These are phyloP conservation scores for Dryas integrifolia DNA, from an alignment of 331 rosid genomes.

Conservation along the genomic window DNA sequence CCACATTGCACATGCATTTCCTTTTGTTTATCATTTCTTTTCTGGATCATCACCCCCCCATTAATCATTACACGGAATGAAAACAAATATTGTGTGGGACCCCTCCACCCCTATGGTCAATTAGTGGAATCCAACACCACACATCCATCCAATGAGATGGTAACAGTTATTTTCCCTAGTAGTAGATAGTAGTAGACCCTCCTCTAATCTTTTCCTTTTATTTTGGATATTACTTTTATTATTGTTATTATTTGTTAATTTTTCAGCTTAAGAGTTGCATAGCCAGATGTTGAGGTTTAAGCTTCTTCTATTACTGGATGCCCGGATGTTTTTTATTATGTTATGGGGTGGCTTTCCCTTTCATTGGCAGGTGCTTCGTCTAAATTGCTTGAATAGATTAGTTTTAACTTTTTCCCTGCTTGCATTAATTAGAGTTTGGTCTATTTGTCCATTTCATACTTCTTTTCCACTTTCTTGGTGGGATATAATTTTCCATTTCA, in stretches of 20 bases:
- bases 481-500: too few species aligned
- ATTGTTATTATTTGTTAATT: not conserved
- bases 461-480: too few species aligned
- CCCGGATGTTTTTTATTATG: too few species aligned
- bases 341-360: not conserved
- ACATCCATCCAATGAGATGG: slow-evolving; percentile 23
- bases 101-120: slow-evolving; percentile 27
- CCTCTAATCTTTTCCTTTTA: not conserved
- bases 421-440: too few species aligned
- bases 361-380: not conserved
- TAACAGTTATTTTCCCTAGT: not conserved
- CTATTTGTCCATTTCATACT: not conserved
- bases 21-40: slow-evolving; percentile 44
- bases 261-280: not conserved
- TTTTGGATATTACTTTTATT: not conserved
- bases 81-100: slow-evolving; percentile 47
- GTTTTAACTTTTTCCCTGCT: not conserved
- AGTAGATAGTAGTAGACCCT: too few species aligned
- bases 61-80: slow-evolving; percentile 72
- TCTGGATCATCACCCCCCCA: slow-evolving; percentile 45
- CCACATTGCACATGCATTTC: slow-evolving; percentile 65
- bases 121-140: slow-evolving; percentile 49
- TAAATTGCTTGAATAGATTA: not conserved
- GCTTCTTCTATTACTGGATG: not conserved
- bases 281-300: too few species aligned